Evolutionary conservation across 2,329 filamentous ascomycete species (phyloP).

Genomic region (Pseudopithomyces chartarum): DNA sequence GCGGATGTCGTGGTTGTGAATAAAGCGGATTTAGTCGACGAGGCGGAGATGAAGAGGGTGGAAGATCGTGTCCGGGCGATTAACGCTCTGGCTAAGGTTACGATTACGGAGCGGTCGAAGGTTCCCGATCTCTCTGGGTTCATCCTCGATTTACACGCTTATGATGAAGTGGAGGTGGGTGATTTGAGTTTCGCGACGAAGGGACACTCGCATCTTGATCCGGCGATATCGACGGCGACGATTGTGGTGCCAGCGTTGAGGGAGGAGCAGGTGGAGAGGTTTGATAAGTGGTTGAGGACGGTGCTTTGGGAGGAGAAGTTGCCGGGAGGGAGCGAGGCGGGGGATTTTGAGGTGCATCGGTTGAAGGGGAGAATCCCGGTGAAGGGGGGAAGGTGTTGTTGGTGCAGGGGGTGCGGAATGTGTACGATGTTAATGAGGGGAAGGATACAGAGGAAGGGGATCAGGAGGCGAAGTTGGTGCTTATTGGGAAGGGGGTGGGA

Average conservation of each 20-base stretch:
- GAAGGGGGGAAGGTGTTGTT: slow-evolving; percentile 70
- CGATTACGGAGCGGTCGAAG: slow-evolving; percentile 78
- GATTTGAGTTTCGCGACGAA: slow-evolving; percentile 71
- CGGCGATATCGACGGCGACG: slow-evolving; percentile 83
- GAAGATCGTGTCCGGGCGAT: slow-evolving; percentile 77
- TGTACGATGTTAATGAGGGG: slow-evolving; percentile 85
- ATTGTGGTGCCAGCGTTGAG: slow-evolving; percentile 68
- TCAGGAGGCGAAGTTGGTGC: slow-evolving; percentile 34
- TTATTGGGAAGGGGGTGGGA: slow-evolving; percentile 37
- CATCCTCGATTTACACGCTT: slow-evolving; percentile 88
- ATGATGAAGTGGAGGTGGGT: slow-evolving; percentile 74
- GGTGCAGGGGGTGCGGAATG: slow-evolving; percentile 87
- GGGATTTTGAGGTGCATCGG: slow-evolving; percentile 79
- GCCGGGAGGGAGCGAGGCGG: slow-evolving; percentile 43
- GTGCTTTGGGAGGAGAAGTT: slow-evolving; percentile 81
- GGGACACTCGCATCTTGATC: slow-evolving; percentile 89
- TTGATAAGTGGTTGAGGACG: slow-evolving; percentile 83
- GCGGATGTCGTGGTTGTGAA: slow-evolving; percentile 95
- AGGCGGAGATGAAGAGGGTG: slow-evolving; percentile 71
- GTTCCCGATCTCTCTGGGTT: slow-evolving; percentile 85
- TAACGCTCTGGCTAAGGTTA: slow-evolving; percentile 84
- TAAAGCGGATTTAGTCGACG: slow-evolving; percentile 82
- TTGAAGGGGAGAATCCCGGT: slow-evolving; percentile 80
- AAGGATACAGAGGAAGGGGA: neutral
- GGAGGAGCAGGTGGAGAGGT: slow-evolving; percentile 60